These are phyloP conservation scores for Anthracocystis walkeri DNA, from an alignment of 1,284 basidiomycete species.

Conservation along the genomic window DNA sequence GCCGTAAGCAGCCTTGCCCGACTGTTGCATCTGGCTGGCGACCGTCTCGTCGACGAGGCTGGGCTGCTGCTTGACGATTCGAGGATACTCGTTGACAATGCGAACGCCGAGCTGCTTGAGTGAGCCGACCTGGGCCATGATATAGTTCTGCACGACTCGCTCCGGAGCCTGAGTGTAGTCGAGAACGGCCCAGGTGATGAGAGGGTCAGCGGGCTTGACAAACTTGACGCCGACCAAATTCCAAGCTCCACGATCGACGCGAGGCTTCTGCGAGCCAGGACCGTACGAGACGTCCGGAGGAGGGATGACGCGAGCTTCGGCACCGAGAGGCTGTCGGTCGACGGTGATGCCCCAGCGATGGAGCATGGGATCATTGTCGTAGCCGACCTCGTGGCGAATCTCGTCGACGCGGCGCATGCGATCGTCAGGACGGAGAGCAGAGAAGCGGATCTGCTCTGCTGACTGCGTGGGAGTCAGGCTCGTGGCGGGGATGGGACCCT, in stretches of 20 bases:
- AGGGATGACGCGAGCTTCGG: conserved; percentile 68
- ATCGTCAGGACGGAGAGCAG: conserved; percentile 31
- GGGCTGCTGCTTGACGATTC: conserved; percentile 7
- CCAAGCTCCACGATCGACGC: conserved; percentile 64
- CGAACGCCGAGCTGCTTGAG: conserved; percentile 39
- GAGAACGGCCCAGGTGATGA: conserved; percentile 52
- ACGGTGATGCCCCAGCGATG: conserved; percentile 71
- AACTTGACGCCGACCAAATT: conserved; percentile 52
- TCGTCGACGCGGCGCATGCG: conserved; percentile 41
- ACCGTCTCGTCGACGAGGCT: conserved; percentile 5
- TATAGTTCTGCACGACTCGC: conserved; percentile 21
- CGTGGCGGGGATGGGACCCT: conserved; percentile 45
- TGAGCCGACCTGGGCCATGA: conserved; percentile 15
- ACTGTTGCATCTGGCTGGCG: conserved; percentile 19
- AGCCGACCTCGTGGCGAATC: conserved; percentile 47
- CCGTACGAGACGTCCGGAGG: conserved; percentile 63
- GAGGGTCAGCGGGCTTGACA: conserved; percentile 19
- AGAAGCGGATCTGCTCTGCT: conserved; percentile 45
- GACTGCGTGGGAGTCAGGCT: conserved; percentile 41
- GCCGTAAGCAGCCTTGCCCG: conserved; percentile 22
- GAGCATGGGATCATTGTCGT: conserved; percentile 43
- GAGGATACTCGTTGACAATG: conserved; percentile 18
- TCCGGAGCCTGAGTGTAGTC: conserved; percentile 36
- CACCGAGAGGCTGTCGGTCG: conserved; percentile 60
- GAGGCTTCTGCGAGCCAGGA: conserved; percentile 63